Conservation (phyloP, 805 yeast genomes). For the Aciculoconidium aculeatum region DNA sequence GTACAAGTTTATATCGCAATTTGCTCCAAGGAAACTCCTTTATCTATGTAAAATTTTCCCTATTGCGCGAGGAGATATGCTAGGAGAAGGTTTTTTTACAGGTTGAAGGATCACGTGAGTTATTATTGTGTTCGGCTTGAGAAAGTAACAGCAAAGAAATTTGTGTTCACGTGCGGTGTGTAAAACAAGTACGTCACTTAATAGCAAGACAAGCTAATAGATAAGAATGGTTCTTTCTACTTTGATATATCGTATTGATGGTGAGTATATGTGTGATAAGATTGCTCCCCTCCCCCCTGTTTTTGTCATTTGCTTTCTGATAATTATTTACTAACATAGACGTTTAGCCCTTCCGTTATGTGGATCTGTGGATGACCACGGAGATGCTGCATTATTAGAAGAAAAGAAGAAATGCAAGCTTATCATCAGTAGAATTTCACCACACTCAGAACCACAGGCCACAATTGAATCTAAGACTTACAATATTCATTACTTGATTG, state of each 20-base stretch:
- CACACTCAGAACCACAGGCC: slow-evolving; percentile 78
- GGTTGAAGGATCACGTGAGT: no score
- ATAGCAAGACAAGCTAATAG: no score
- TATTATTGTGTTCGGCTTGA: no score
- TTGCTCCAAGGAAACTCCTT: no score
- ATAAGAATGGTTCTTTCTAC: slow-evolving; percentile 58
- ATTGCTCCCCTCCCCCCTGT: not conserved
- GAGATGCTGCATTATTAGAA: slow-evolving; percentile 53
- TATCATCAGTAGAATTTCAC: slow-evolving; percentile 66
- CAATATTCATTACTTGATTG: slow-evolving; percentile 69
- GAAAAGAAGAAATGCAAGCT: slow-evolving; percentile 83
- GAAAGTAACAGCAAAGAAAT: no score
- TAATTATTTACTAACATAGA: slow-evolving; percentile 3
- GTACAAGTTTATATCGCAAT: no score
- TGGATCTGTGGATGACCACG: slow-evolving; percentile 80
- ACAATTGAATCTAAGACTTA: slow-evolving; percentile 72
- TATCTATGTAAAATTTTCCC: no score
- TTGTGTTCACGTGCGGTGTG: no score
- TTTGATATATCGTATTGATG: slow-evolving; percentile 58
- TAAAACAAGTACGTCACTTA: no score
- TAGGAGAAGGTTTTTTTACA: no score
- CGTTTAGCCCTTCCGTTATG: slow-evolving; percentile 73
- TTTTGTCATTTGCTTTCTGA: slow-evolving; percentile 9
- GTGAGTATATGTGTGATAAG: no score
- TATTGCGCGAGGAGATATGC: no score